These are phyloP conservation scores for Ascoidea rubescens DNA, from an alignment of 805 yeast species.

Conservation along the genomic window DNA sequence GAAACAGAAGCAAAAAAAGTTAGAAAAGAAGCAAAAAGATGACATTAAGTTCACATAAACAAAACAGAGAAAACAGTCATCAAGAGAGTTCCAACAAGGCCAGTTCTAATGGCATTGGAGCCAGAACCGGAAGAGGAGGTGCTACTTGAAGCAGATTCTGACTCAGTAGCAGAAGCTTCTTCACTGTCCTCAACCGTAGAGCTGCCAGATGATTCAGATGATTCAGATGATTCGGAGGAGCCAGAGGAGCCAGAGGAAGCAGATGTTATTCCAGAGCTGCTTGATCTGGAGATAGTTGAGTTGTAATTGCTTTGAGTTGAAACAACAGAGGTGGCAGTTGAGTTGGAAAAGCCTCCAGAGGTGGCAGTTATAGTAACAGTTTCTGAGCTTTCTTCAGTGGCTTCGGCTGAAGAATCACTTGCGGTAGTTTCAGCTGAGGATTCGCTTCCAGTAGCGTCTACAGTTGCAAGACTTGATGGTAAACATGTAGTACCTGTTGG, in stretches of 20 bases:
- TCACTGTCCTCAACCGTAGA: not conserved
- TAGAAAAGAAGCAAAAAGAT: not conserved
- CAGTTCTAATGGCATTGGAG: not conserved
- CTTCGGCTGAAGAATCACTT: conserved; percentile 1
- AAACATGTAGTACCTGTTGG: conserved; percentile 22
- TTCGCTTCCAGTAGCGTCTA: too few relatives aligned
- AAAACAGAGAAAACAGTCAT: not conserved
- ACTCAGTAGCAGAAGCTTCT: not conserved
- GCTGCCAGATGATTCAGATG: not conserved
- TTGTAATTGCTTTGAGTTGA: too few relatives aligned
- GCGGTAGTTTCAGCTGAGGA: not conserved
- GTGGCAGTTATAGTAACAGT: not conserved
- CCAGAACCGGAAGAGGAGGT: conserved; percentile 4
- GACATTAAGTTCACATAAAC: not conserved
- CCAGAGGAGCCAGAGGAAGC: not conserved
- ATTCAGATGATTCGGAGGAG: not conserved
- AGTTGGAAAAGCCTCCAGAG: not conserved
- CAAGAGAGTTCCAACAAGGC: not conserved
- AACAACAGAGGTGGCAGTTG: too few relatives aligned
- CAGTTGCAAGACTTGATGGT: conserved; percentile 11
- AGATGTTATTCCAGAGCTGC: not conserved
- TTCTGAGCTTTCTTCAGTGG: not conserved
- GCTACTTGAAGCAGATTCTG: not conserved
- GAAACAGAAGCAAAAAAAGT: not conserved
- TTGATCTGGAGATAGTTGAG: not conserved